These are phyloP conservation scores for Penicillium sp. DNA, from an alignment of 2,329 filamentous ascomycete genomes.

Conservation along the genomic window DNA sequence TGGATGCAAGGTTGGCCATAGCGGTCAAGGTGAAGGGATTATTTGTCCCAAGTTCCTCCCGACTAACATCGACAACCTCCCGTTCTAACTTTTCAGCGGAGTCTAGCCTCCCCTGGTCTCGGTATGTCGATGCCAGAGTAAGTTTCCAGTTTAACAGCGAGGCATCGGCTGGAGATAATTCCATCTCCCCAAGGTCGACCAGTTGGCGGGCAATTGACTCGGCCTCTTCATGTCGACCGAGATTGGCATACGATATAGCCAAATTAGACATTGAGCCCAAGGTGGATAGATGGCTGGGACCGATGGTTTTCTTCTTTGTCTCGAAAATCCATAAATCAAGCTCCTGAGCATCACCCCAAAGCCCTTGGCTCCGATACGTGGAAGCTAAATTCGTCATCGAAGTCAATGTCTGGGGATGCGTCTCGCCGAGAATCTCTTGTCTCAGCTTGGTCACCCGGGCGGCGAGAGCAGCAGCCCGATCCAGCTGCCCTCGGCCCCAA, in stretches of 20 bases:
- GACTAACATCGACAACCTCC: constrained; percentile 9
- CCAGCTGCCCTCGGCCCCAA: constrained; percentile 12
- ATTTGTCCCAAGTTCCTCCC: constrained; percentile 3
- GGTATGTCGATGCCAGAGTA: constrained; percentile 13
- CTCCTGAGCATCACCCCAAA: constrained; percentile 6
- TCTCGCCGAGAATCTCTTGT: constrained; percentile 8
- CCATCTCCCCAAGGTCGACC: constrained; percentile 5
- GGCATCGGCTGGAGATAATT: background rate
- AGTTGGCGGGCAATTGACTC: constrained; percentile 7
- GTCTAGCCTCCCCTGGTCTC: constrained; percentile 11
- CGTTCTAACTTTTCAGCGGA: constrained; percentile 10
- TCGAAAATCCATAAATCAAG: constrained; percentile 12
- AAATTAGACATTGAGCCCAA: constrained; percentile 14
- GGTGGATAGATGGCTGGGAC: constrained; percentile 7
- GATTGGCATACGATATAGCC: constrained; percentile 14
- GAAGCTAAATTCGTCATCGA: constrained; percentile 21
- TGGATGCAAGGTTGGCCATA: constrained; percentile 19
- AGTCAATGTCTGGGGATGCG: constrained; percentile 13
- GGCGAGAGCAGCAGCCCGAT: constrained; percentile 9
- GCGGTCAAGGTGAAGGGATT: constrained; percentile 13
- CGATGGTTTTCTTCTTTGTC: constrained; percentile 8
- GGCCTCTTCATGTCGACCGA: constrained; percentile 14
- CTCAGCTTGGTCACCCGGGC: constrained; percentile 6
- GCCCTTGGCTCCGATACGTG: constrained; percentile 13
- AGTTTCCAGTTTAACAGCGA: constrained; percentile 16